Evolutionary conservation across 2,329 filamentous ascomycete species (phyloP), one percentile per base, ranked within the genome.

Genomic region (Xylariaceae sp.): DNA sequence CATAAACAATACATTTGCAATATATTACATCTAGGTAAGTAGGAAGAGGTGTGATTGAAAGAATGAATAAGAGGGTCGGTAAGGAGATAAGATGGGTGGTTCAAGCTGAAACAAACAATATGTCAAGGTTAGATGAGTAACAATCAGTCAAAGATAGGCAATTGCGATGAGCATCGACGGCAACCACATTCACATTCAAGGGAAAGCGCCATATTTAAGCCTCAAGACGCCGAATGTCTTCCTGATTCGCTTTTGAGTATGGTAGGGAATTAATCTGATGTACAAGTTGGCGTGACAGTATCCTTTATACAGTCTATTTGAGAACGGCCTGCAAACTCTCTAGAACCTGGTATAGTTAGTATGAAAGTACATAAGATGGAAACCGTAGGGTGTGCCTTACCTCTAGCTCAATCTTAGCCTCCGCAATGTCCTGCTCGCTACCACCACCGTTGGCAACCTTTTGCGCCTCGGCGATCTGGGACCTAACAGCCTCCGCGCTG

Each of bases 331-430:
- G 87, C 69, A 94, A 82, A 73, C 84, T 89, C 83, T 94, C 90
- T 67, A 94, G 82, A 70, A 93, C 88, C 89, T 92, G 62, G 37
- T 35, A 37, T 20, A 29, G 68, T 82, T 68, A 83, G 74, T 57
- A 64, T 48, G 18, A 24, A 2, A 50, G 8, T 10, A 10, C 2
- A 16, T n/a, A 33, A 36, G 15, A 20, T 8, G 23, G n/a, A 9
- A 24, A 35, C 49, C 15, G 56, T 36, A 42, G 36, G 41, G 33
- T 35, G 8, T 29, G 24, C 16, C 73, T 73, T 77, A 96, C 93
- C 91, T 99, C 94, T 67, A 99, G 80, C 84, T 97, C 93, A 74
- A 99, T 93, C 86, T 97, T 97, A 65, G 94, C 94, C 86, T 99
- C 94, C 63, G 93, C 93, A 77, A 97, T 90, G 72, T 97, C 94